Base-by-base conservation (phyloP, 1,139 yeast species). In the Hyphopichia fennica region DNA sequence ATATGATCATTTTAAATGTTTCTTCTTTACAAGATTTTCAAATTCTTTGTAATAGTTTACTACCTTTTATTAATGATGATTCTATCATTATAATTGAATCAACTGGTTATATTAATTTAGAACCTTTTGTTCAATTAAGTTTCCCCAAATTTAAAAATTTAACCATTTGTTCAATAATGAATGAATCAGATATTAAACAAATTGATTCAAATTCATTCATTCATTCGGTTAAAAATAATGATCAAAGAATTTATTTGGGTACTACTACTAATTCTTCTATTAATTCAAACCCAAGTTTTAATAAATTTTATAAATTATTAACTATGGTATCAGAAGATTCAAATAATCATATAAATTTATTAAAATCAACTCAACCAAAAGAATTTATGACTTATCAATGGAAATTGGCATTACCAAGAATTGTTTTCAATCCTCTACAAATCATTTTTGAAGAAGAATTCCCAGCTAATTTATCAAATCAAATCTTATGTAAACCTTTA, bases 401-500 rank as follows among this genome's bases (percentile, higher is more conserved):
- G 96, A 83, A 84, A 56, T 72, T 87, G 44, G 91, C 95, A 0
- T 73, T 89, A 45, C 89, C 96, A 4, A 75, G 83, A 46, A 79
- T 89, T 36, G 84, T 90, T 14, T 82, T 89, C 57, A 87, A 84
- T 60, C 90, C 96, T 2, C 65, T 90, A 37, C 69, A 88, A 38
- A 74, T 89, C 29, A 61, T 88, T 18, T 82, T 90, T 52, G 96
- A 89, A 60, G 77, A 81, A 43, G 78, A 84, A 6, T 74, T 69
- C 51, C 89, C 95, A 1, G 66, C 67, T 30, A 65, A 74, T 38
- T 69, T 90, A 42, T 67, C 77, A 18, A 65, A 72, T 31, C 89
- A 87, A 60, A 85, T 89, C 36, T 71, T 89, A 45, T 91, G 95
- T 37, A 87, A 87, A 57, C 97, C 97, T 7, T 72, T 90, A 48